A percentile compares a stretch with the other conserved stretches of the same genome.
Evolutionary conservation across 129 eudicot species (phyloP).

Genomic region (Artemisia annua): DNA sequence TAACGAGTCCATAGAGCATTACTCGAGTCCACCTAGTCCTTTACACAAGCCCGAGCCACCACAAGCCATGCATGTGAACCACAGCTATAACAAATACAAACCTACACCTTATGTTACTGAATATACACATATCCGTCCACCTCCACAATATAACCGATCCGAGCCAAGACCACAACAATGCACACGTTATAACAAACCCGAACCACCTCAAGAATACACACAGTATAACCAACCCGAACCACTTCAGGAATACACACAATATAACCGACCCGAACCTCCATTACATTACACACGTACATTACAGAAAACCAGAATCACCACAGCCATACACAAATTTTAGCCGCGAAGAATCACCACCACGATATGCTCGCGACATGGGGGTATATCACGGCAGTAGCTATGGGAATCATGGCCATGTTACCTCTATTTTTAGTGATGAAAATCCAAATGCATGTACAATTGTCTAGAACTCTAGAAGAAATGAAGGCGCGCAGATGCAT

Average conservation of each 20-base stretch:
- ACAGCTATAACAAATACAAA: conserved; percentile 52
- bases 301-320: conserved; percentile 40
- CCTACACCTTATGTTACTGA: conserved; percentile 65
- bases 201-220: conserved; percentile 32
- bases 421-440: conserved; percentile 84
- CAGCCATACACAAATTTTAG: conserved; percentile 31
- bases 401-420: conserved; percentile 53
- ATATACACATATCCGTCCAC: conserved; percentile 45
- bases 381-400: conserved; percentile 41
- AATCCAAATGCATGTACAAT: conserved; percentile 91
- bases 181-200: conserved; percentile 28
- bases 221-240: conserved; percentile 37
- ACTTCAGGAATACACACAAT: conserved; percentile 33
- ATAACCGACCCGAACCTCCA: conserved; percentile 34
- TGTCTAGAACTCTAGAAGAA: conserved; percentile 49
- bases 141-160: conserved; percentile 25
- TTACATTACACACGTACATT: conserved; percentile 29
- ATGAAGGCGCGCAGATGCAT: conserved; percentile 21
- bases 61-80: conserved; percentile 42
- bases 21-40: conserved; percentile 31
- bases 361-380: conserved; percentile 32
- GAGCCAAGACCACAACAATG: too few species aligned
- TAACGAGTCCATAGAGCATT: conserved; percentile 26
- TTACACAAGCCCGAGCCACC: conserved; percentile 35
- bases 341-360: conserved; percentile 31